A percentile compares a stretch with the other conserved stretches of the same genome.
Evolutionary conservation across 768 basidiomycete species (phyloP).

Genomic region (Infundibulicybe gibba): DNA sequence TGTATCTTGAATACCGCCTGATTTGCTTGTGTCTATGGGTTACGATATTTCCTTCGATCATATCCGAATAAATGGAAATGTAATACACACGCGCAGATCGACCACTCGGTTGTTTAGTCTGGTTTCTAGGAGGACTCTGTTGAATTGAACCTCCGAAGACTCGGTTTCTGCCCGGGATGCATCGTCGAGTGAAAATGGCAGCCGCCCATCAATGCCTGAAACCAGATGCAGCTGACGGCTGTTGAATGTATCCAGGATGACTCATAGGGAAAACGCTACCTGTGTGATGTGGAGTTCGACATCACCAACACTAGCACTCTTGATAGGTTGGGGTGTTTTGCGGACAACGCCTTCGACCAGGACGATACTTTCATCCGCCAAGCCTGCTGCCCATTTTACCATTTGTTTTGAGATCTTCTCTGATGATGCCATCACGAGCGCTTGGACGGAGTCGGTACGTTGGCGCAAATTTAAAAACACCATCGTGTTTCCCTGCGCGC

Average conservation of each 20-base stretch:
- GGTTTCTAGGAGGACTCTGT: constrained; percentile 86
- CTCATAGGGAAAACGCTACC: constrained; percentile 37
- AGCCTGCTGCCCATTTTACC: constrained; percentile 84
- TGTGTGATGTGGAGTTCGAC: constrained; percentile 84
- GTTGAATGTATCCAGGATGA: constrained; percentile 1
- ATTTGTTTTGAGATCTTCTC: constrained; percentile 93
- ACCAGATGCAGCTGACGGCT: constrained; percentile 69
- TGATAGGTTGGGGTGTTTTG: constrained; percentile 80
- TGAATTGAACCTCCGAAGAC: constrained; percentile 56
- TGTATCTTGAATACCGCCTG: constrained; percentile 95
- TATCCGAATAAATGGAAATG: not conserved
- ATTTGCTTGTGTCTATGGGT: constrained; percentile 80
- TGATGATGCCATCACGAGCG: constrained; percentile 65
- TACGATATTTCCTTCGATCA: no score
- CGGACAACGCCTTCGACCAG: constrained; percentile 83
- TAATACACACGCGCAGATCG: constrained; percentile 76
- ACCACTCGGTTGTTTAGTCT: constrained; percentile 92
- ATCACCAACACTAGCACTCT: constrained; percentile 84
- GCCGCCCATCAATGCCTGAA: constrained; percentile 70
- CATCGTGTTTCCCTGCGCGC: constrained; percentile 94
- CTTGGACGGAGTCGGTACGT: constrained; percentile 83
- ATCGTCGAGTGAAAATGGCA: constrained; percentile 93
- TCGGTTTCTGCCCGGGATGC: constrained; percentile 74
- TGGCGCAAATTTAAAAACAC: constrained; percentile 93
- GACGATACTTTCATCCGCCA: constrained; percentile 87